These are phyloP conservation scores for Penicillium canariense DNA, from an alignment of 495 filamentous ascomycete genomes.

Conservation along the genomic window DNA sequence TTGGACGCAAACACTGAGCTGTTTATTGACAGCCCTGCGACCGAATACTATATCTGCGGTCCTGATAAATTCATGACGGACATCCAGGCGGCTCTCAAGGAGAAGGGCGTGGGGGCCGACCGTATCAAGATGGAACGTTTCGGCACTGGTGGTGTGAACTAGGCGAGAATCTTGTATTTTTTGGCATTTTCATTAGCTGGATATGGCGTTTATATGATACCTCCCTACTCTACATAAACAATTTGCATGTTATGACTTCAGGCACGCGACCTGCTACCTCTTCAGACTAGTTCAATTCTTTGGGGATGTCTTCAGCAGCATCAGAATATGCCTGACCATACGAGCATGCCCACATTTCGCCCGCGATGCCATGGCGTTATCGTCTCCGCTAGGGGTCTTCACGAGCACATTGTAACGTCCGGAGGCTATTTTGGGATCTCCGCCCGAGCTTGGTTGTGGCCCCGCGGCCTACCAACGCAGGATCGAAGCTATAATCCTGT, in stretches of 20 bases:
- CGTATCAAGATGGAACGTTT: constrained; percentile 67
- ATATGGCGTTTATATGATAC: constrained; percentile 5
- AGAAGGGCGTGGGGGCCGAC: constrained; percentile 49
- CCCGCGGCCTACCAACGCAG: constrained; percentile 5
- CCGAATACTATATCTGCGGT: constrained; percentile 70
- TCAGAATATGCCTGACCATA: background rate
- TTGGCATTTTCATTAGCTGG: background rate
- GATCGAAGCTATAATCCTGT: constrained; percentile 22
- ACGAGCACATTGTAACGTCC: constrained; percentile 1
- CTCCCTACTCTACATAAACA: constrained; percentile 10
- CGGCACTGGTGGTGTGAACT: constrained; percentile 52
- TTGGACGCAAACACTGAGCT: constrained; percentile 50
- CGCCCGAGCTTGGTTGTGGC: background rate
- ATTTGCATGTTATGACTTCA: constrained; percentile 4
- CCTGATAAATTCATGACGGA: constrained; percentile 65
- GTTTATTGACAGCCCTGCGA: constrained; percentile 48
- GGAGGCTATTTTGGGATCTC: constrained; percentile 2
- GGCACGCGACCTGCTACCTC: background rate
- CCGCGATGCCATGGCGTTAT: background rate
- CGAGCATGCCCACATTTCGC: background rate
- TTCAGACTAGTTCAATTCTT: background rate
- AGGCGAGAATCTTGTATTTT: background rate
- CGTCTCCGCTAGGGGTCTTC: background rate
- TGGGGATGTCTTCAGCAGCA: no score
- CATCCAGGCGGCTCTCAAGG: constrained; percentile 45